Percentiles rank a stretch among this genome's conserved stretches.
Evolutionary conservation across 139 green algal species (phyloP).

Genomic region (Ulvella scutata): DNA sequence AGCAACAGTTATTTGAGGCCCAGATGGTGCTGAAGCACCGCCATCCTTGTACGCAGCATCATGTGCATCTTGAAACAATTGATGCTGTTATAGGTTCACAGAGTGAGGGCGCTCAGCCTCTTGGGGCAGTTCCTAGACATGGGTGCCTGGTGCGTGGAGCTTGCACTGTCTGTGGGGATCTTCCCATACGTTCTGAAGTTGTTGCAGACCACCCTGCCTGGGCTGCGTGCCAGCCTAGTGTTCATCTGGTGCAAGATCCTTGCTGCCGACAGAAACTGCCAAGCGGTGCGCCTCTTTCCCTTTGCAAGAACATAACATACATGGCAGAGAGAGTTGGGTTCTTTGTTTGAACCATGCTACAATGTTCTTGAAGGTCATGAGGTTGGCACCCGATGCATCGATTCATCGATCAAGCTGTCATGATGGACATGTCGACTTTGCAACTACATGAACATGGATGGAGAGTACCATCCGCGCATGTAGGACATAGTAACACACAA

Average conservation of each 20-base stretch:
- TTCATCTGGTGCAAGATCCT: slow-evolving; percentile 99
- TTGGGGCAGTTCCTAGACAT: slow-evolving; percentile 94
- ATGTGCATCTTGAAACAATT: too few species aligned
- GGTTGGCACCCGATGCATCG: too few species aligned
- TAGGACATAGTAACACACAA: slow-evolving; percentile 88
- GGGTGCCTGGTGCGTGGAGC: slow-evolving; percentile 92
- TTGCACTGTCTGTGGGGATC: slow-evolving; percentile 92
- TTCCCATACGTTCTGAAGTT: slow-evolving; percentile 99
- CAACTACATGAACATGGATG: not conserved
- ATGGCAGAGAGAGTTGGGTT: too few species aligned
- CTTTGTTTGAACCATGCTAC: too few species aligned
- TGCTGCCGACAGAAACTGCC: slow-evolving; percentile 72
- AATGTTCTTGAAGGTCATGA: too few species aligned
- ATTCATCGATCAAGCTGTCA: too few species aligned
- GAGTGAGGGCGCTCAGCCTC: slow-evolving; percentile 82
- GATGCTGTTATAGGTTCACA: slow-evolving; percentile 39
- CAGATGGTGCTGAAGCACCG: not conserved
- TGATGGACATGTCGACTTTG: too few species aligned
- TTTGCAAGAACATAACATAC: not conserved
- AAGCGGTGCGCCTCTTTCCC: slow-evolving; percentile 22
- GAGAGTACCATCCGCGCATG: slow-evolving; percentile 20
- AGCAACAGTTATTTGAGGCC: too few species aligned
- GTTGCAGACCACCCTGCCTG: slow-evolving; percentile 75
- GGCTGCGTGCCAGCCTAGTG: slow-evolving; percentile 86
- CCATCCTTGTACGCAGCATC: too few species aligned